Evolutionary conservation across 75 land plant species (phyloP), one percentile per base, ranked within the genome.

Genomic region (Picea sitchensis): DNA sequence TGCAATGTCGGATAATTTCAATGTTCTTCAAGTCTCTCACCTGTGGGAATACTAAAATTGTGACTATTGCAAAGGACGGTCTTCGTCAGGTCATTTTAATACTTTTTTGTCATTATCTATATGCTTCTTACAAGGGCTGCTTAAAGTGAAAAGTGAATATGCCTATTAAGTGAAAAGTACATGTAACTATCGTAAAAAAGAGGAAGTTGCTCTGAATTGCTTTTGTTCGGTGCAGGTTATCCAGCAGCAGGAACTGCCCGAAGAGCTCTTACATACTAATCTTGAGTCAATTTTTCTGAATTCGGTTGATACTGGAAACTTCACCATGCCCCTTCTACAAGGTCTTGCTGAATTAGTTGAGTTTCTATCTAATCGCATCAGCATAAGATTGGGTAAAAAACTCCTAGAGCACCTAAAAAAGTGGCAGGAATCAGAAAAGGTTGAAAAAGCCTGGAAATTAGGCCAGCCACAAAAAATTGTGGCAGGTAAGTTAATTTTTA

Each of bases 1-100:
- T 98, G 78, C 94, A 96, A 67, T 90, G 93, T 64, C 91, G 98
- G 63, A 91, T 95, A 18, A 98, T 95, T 78, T 88, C 99, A 20
- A 93, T 98, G 98, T 95, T 98, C 74, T 98, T 98, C 87, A 95
- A 98, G 88, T 95, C 96, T 38, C 82, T 98, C 68, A 95, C 98
- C 63, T 96, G 98, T 81, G 83, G 92, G 31, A 98, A 93, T 9
- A 98, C 99, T 30, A 98, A 95, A 86, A 95, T 98, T 81, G 96
- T 93, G 81, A 91, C 96, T 81, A 96, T 95, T 84, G 99, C 99
- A 30, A 98, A 92, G 83, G 99, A 98, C 77, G 98, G 99, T 7
- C 89, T 98, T 32, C 91, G 96, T 13, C 98, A 95, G 95, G 99
- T 96, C 56, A 67, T 73, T 5, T 58, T 20, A 18, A 62, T 62